Evolutionary conservation across 352 stramenopile species (phyloP), one percentile per base, ranked within the genome.

Genomic region (Phytophthora megakarya): DNA sequence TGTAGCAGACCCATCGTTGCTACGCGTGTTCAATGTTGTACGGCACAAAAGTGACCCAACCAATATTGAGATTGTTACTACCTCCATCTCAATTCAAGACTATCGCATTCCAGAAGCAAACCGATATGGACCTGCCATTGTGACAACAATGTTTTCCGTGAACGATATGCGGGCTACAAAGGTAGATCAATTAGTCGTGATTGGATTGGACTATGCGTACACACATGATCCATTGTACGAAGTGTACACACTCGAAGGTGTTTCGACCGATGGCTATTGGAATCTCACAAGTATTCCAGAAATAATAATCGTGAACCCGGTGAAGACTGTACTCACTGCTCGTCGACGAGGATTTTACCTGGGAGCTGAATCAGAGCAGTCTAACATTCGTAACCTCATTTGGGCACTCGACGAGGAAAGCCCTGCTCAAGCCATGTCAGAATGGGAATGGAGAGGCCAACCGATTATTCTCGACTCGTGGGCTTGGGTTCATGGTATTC

Each of bases 401-500:
- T 84, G 74, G 73, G 59, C 51, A 8, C 26, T 81, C 1, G 42
- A 65, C 21, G 16, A 22, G 5, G 19, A 37, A 11, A 62, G 26
- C 13, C 66, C 74, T 9, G 35, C 65, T 5, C 39, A 18, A 21
- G 58, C 70, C 7, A 62, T 86, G 49, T 62, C 56, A 0, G 43
- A 32, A 22, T 78, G 67, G 69, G 53, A 75, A 42, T 78, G 61
- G 65, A 26, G 25, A 22, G 65, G 55, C 11, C 53, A 56, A 15
- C 37, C 67, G 0, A 16, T 73, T 0, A 65, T 81, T 23, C 51
- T 66, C 18, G 67, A 87, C 44, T 79, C 73, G 21, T 87, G 78
- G 75, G 67, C 70, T 5, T 87, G 75, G 78, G 73, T 84, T 3
- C 73, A 87, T 22, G 30, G 65, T 2, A 63, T 87, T 30, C 70